These are phyloP conservation scores for Aaosphaeria pasadenensis DNA, from an alignment of 2,329 filamentous ascomycete genomes.

Conservation along the genomic window DNA sequence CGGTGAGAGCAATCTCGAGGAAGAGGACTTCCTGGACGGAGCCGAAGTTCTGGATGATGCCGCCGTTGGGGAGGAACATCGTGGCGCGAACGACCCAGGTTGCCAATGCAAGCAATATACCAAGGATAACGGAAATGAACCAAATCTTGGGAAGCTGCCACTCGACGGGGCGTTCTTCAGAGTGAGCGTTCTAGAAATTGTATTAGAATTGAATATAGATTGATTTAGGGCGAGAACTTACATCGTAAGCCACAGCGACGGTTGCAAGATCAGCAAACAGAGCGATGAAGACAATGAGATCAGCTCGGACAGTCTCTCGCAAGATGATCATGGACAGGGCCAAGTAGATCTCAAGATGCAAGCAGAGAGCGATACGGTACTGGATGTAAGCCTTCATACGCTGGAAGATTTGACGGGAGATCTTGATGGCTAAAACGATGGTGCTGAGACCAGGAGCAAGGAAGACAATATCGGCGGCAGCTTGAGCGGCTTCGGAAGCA, in stretches of 20 bases:
- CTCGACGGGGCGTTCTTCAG: slow-evolving; percentile 70
- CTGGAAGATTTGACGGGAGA: slow-evolving; percentile 72
- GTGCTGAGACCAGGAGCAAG: slow-evolving; percentile 69
- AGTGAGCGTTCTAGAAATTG: slow-evolving; percentile 59
- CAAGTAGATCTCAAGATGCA: slow-evolving; percentile 74
- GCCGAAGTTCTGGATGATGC: slow-evolving; percentile 72
- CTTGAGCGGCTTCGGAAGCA: slow-evolving; percentile 69
- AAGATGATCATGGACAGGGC: slow-evolving; percentile 77
- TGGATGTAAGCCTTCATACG: slow-evolving; percentile 76
- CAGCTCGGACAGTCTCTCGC: slow-evolving; percentile 70
- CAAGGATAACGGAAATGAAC: slow-evolving; percentile 70
- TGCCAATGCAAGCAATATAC: slow-evolving; percentile 63
- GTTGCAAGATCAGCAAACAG: slow-evolving; percentile 78
- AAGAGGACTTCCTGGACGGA: slow-evolving; percentile 68
- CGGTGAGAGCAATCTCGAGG: slow-evolving; percentile 52
- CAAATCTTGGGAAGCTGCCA: slow-evolving; percentile 82
- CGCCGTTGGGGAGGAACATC: slow-evolving; percentile 66
- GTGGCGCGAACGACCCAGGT: slow-evolving; percentile 74
- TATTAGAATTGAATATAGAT: not conserved
- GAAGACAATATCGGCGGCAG: slow-evolving; percentile 72
- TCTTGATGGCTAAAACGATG: slow-evolving; percentile 72
- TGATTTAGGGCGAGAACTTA: slow-evolving; percentile 1
- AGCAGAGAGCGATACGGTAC: slow-evolving; percentile 72
- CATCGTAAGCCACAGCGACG: slow-evolving; percentile 73
- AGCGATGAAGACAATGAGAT: slow-evolving; percentile 76